Percentiles rank a stretch among this genome's conserved stretches.
phyloP scores from a whole-genome alignment of 108 stramenopile species.

The Mayamaea pseudoterrestris region DNA sequence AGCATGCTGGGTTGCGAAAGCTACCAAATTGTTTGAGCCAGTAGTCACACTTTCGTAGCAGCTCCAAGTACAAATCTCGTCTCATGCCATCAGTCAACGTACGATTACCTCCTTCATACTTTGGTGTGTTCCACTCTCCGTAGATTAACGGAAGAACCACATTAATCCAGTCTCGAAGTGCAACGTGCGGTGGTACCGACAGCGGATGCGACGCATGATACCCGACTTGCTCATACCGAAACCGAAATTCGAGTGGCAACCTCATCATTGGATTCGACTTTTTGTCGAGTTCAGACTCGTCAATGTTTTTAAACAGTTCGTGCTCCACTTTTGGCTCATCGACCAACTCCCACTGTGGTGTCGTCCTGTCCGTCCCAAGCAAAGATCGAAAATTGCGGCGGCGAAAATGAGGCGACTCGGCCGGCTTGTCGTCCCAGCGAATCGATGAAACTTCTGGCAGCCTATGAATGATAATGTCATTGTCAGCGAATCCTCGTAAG shows the following conservation, averaged over 20 bases:
- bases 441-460: no score
- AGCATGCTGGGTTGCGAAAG: no score
- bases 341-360: conserved; percentile 16
- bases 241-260: conserved; percentile 59
- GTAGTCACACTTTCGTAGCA: no score
- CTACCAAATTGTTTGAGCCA: no score
- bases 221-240: conserved; percentile 59
- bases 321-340: conserved; percentile 29
- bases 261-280: conserved; percentile 25
- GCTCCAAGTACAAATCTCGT: conserved; percentile 43
- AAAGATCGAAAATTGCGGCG: conserved; percentile 1
- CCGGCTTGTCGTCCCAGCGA: background rate
- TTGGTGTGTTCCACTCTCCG: conserved; percentile 48
- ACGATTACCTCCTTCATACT: conserved; percentile 70
- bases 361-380: conserved; percentile 4
- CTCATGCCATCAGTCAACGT: conserved; percentile 51
- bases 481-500: conserved; percentile 43
- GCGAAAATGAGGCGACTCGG: background rate
- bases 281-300: conserved; percentile 2
- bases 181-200: conserved; percentile 42
- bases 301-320: conserved; percentile 15
- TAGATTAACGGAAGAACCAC: conserved; percentile 42
- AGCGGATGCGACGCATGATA: conserved; percentile 50
- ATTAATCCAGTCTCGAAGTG: conserved; percentile 64
- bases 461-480: conserved; percentile 1